phyloP scores from a whole-genome alignment of 345 rosid species.

The Eucalyptus marginata region DNA sequence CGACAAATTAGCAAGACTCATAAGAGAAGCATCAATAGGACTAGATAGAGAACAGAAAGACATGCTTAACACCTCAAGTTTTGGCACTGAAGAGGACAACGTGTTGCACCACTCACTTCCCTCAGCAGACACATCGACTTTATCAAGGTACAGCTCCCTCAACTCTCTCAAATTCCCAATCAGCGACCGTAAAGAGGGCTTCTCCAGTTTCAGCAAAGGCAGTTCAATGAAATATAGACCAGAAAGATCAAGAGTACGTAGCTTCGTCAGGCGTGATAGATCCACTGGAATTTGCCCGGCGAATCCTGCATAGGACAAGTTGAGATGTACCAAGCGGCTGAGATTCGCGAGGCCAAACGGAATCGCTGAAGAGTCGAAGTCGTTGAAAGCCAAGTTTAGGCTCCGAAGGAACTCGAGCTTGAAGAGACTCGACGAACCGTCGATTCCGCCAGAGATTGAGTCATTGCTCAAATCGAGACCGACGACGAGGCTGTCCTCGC shows the following conservation, averaged over 20 bases:
- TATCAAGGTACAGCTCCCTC: background rate
- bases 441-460: slow-evolving; percentile 2
- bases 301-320: too few relatives aligned
- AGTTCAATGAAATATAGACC: too few relatives aligned
- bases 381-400: slow-evolving; percentile 26
- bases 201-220: too few relatives aligned
- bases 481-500: slow-evolving; percentile 6
- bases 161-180: too few relatives aligned
- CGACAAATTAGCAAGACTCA: background rate
- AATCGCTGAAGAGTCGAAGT: background rate
- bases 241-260: too few relatives aligned
- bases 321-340: background rate
- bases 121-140: background rate
- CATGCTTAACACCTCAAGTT: background rate
- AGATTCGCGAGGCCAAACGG: slow-evolving; percentile 16
- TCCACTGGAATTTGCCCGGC: too few relatives aligned
- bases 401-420: slow-evolving; percentile 10
- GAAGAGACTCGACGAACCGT: slow-evolving; percentile 13
- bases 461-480: slow-evolving; percentile 25
- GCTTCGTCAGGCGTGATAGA: too few relatives aligned
- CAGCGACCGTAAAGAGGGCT: too few relatives aligned
- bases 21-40: background rate
- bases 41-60: background rate
- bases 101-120: background rate
- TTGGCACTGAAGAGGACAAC: background rate